These are phyloP conservation scores for Diversispora epigaea DNA, from an alignment of 192 early-diverging fungal genomes.

Conservation along the genomic window DNA sequence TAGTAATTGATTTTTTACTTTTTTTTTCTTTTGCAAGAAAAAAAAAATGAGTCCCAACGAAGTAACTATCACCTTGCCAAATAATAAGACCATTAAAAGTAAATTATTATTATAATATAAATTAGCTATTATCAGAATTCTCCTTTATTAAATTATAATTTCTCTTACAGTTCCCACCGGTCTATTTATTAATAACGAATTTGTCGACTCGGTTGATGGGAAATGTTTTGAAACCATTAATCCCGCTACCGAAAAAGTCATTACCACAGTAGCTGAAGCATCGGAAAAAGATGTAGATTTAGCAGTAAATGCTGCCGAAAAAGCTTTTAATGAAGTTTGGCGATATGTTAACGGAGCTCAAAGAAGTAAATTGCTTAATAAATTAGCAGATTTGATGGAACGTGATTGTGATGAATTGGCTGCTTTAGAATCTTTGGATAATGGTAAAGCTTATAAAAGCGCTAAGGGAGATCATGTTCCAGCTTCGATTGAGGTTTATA, in stretches of 20 bases:
- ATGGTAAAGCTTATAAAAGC: slow-evolving; percentile 68
- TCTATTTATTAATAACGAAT: slow-evolving; percentile 68
- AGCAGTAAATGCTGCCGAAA: slow-evolving; percentile 64
- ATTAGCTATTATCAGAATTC: too few species aligned
- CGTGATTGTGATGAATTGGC: slow-evolving; percentile 51
- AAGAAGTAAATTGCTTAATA: slow-evolving; percentile 55
- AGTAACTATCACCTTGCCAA: too few species aligned
- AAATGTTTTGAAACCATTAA: slow-evolving; percentile 57
- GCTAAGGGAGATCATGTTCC: slow-evolving; percentile 68
- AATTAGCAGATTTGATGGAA: slow-evolving; percentile 61
- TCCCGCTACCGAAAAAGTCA: slow-evolving; percentile 58
- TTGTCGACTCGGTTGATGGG: slow-evolving; percentile 47
- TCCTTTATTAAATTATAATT: too few species aligned
- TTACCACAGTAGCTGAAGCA: slow-evolving; percentile 46
- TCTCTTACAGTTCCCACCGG: slow-evolving; percentile 35
- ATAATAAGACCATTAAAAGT: too few species aligned
- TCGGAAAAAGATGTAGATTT: slow-evolving; percentile 40
- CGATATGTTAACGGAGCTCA: slow-evolving; percentile 43
- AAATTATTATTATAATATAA: too few species aligned
- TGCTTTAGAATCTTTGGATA: slow-evolving; percentile 68
- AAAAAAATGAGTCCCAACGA: too few species aligned
- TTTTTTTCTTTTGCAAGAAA: too few species aligned
- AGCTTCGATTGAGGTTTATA: slow-evolving; percentile 58
- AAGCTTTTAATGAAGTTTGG: slow-evolving; percentile 58
- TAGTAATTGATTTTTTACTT: too few species aligned